Base-by-base conservation (phyloP, 768 basidiomycete genomes). In the Dioszegia crocea region DNA sequence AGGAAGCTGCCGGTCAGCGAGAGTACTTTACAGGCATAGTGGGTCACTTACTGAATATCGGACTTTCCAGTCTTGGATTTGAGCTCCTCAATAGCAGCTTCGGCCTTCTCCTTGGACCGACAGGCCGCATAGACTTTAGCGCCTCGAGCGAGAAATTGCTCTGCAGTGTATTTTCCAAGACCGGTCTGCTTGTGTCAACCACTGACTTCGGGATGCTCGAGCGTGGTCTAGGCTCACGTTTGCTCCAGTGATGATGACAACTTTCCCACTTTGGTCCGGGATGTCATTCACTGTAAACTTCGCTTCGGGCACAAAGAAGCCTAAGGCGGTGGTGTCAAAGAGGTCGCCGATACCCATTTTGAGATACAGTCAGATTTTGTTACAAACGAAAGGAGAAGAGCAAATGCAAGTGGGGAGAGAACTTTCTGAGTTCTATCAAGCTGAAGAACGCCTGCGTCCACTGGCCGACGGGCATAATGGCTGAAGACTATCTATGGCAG, bases 51-150 rank as follows among this genome's bases (percentile, higher is more conserved):
- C 40, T 43, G 40, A 43, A 43, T 43, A 19, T 43, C 40, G n/a
- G 8, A 6, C 27, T 21, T 24, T 4, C 27, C 47, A 30, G 4
- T n/a, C 46, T 58, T 59, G 1, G 59, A 53, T 19, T 63, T 44
- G 40, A 71, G 66, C 3, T 56, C 56, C 16, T 49, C 57, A 9
- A 71, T 68, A 12, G 67, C 70, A 44, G 66, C 51, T 17, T 48
- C 31, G 3, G 66, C 70, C 45, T 53, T 56, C n/a, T 62, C 26
- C 43, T 51, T 41, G 27, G 50, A 56, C 46, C 70, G 47, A 41
- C 60, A 66, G 12, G 70, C 70, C 39, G 66, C 48, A 43, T 71
- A 71, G 2, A 71, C 67, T 26, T 55, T 68, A 4, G 70, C 67
- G 3, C 64, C 64, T 12, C 62, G 52, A 27, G 65, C 62, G 40